Evolutionary conservation across 805 yeast genomes (phyloP), one percentile per base, ranked within the genome.

Genomic region (Helenozyma rhizophorensis): DNA sequence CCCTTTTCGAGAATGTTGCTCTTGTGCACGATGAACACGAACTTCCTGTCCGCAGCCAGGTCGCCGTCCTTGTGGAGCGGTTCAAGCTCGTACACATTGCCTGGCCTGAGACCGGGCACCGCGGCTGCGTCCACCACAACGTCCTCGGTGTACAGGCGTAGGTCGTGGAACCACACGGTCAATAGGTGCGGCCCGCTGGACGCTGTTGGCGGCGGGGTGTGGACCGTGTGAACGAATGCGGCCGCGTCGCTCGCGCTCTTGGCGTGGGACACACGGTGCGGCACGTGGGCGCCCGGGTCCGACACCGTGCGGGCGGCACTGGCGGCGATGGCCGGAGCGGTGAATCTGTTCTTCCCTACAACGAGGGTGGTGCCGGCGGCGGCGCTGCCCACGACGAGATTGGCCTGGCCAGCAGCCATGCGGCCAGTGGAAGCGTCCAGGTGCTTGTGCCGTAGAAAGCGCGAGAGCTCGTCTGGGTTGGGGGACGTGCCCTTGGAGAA

Each of bases 61-160:
- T 25, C 19, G 21, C 34, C 35, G 16, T 40, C 44, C 19, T 45
- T 33, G 3, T 21, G 21, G 18, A 72, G 65, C 19, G 79, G 69
- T 41, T 66, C 72, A 27, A 83, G 48, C 53, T 86, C 94, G 14
- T 86, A 89, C 6, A 85, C 58, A 48, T 83, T 85, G 12, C 95
- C 96, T n/a, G 70, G 77, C 33, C 65, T 63, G 1, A 84, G 74
- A 1, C 81, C 83, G 0, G 85, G 82, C 0, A 85, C 43, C 3
- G 75, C 60, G 0, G 63, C 49, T 13, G 78, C 56, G 49, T 86
- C 89, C 2, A 88, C 49, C 28, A 82, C 54, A 2, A 88, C 83
- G 23, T 74, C 76, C 23, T 78, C 79, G 1, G 62, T 26, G 1
- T 79, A 74, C 1, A 72, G 64, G 15, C 85, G 59, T 4, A 73